Evolutionary conservation across 257 asterid species (phyloP), one percentile per base, ranked within the genome.

Genomic region (Prunella vulgaris): DNA sequence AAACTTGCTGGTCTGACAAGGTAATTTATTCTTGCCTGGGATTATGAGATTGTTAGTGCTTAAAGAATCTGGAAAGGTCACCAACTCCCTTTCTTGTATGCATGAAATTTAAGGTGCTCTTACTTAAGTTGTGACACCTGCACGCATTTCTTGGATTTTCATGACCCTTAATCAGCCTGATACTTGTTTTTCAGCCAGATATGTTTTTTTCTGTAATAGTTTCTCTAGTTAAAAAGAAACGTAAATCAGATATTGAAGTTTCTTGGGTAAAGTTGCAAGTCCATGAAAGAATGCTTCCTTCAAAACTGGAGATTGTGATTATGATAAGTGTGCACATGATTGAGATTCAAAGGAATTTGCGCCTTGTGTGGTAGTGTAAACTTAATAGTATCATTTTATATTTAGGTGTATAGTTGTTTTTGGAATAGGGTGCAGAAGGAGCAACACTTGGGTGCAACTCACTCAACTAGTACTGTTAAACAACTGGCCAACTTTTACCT

Each of bases 1-100:
- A 94, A 94, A 81, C 89, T 94, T 65, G 97, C 99, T 75, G 97
- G 96, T 68, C 77, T 94, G 71, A 94, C 99, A 14, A 91, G 99
- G 99, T 89, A 84, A 78, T 70, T 15, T 71, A 28, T 72, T 48
- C 65, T 59, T 79, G 52, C 68, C 33, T 10, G 37, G 58, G 74
- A 49, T 27, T 68, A 46, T 69, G 30, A 14, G 60, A 52, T 52
- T 32, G 15, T 53, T 44, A 13, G 59, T 74, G 38, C 24, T 25
- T 44, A 33, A 44, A 37, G 10, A 7, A 25, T 17, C 49, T 13
- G 10, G 5, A 4, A 25, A 9, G 10, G 14, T 35, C 76, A 27
- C 8, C 12, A 13, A 32, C 66, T 59, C 18, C 44, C 8, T 22
- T 4, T n/a, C 21, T 27, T 8, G 3, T 30, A 7, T 9, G 30